Evolutionary conservation across 2,329 filamentous ascomycete species (phyloP).

Genomic region (Penicillium sp.): DNA sequence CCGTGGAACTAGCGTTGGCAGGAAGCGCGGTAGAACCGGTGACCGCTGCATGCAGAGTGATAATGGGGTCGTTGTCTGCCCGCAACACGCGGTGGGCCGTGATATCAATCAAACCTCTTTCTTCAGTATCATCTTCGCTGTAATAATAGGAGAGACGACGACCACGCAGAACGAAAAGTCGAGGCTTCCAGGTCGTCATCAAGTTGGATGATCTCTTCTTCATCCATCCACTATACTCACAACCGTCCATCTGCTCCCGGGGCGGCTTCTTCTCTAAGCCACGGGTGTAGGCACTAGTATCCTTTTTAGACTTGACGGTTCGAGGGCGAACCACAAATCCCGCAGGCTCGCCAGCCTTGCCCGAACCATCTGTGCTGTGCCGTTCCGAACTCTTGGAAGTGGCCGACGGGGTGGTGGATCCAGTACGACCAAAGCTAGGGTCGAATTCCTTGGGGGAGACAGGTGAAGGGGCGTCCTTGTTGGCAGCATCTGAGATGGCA

Average conservation of each 20-base stretch:
- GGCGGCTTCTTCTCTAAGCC: slow-evolving; percentile 81
- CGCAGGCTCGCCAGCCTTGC: slow-evolving; percentile 49
- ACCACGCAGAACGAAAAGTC: slow-evolving; percentile 91
- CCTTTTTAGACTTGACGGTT: slow-evolving; percentile 76
- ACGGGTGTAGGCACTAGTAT: slow-evolving; percentile 89
- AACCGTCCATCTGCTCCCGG: slow-evolving; percentile 77
- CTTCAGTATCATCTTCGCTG: slow-evolving; percentile 84
- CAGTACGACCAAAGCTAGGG: slow-evolving; percentile 71
- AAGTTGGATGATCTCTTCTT: slow-evolving; percentile 96
- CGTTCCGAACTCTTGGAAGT: slow-evolving; percentile 73
- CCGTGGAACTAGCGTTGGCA: slow-evolving; percentile 38
- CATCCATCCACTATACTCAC: slow-evolving; percentile 98
- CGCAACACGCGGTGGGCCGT: slow-evolving; percentile 96
- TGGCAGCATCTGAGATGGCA: slow-evolving; percentile 75
- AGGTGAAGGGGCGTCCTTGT: slow-evolving; percentile 50
- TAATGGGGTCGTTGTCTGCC: slow-evolving; percentile 86
- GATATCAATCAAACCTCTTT: slow-evolving; percentile 95
- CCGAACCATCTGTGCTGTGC: slow-evolving; percentile 67
- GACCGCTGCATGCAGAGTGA: slow-evolving; percentile 85
- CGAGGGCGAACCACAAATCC: slow-evolving; percentile 54
- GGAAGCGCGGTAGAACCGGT: slow-evolving; percentile 76
- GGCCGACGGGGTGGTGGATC: slow-evolving; percentile 66
- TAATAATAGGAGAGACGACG: slow-evolving; percentile 95
- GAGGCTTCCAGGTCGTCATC: slow-evolving; percentile 96
- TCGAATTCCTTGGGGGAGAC: slow-evolving; percentile 54